Evolutionary conservation across 352 stramenopile genomes (phyloP).

Genomic region (Phytopythium aichiense): DNA sequence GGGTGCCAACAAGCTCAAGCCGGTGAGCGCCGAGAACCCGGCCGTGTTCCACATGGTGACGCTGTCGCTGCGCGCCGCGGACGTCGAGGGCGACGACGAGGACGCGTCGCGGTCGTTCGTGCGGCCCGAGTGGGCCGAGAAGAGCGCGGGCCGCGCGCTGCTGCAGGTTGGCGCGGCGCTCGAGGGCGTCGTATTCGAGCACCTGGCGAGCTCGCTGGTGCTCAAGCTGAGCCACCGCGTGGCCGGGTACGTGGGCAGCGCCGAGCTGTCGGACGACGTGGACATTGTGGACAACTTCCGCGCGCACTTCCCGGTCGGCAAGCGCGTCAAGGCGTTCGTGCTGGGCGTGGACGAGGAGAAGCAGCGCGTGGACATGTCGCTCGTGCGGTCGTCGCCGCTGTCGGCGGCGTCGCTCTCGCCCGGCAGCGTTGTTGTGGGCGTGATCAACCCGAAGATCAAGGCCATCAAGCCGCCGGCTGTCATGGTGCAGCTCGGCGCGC

Average conservation of each 20-base stretch:
- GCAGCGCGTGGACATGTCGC: slow-evolving; percentile 69
- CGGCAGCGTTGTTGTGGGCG: slow-evolving; percentile 59
- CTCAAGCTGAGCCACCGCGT: slow-evolving; percentile 77
- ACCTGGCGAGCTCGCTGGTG: slow-evolving; percentile 43
- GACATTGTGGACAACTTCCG: slow-evolving; percentile 53
- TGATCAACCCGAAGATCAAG: slow-evolving; percentile 72
- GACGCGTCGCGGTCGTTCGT: slow-evolving; percentile 36
- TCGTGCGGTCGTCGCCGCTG: slow-evolving; percentile 38
- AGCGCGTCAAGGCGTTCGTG: slow-evolving; percentile 63
- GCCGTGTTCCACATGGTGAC: slow-evolving; percentile 69
- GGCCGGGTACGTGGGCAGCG: slow-evolving; percentile 47
- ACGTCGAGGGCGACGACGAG: slow-evolving; percentile 35
- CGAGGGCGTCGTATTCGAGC: slow-evolving; percentile 70
- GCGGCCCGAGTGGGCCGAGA: slow-evolving; percentile 75
- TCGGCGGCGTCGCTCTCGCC: slow-evolving; percentile 27
- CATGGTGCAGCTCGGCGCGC: slow-evolving; percentile 79
- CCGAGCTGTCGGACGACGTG: slow-evolving; percentile 69
- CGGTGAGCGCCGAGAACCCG: slow-evolving; percentile 70
- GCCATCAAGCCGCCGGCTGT: slow-evolving; percentile 70
- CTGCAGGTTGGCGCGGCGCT: slow-evolving; percentile 50
- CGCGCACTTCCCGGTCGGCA: slow-evolving; percentile 71
- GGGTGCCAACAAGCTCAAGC: slow-evolving; percentile 83
- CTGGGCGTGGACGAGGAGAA: slow-evolving; percentile 66
- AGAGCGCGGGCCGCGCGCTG: slow-evolving; percentile 62
- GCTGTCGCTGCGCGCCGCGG: slow-evolving; percentile 59